Evolutionary conservation across 345 rosid genomes (phyloP).

Genomic region (Murraya paniculata): DNA sequence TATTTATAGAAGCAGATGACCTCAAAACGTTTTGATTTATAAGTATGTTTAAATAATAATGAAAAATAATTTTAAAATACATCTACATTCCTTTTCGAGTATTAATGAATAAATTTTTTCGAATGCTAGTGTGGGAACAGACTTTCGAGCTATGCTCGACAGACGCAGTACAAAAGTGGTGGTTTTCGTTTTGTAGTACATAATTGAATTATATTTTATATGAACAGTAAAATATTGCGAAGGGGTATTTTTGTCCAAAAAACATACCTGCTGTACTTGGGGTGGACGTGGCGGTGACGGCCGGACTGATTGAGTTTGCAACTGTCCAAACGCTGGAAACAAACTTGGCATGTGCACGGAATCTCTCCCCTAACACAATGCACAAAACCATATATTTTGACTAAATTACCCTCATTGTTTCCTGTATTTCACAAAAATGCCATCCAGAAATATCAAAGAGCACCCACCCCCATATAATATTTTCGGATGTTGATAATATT

Average conservation of each 20-base stretch:
- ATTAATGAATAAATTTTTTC: no score
- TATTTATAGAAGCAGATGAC: no score
- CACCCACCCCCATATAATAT: neutral
- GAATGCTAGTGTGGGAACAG: no score
- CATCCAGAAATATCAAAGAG: neutral
- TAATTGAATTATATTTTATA: no score
- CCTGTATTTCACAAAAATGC: neutral
- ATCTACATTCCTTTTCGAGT: no score
- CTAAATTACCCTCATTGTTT: constrained; percentile 15
- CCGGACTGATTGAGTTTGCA: constrained; percentile 45
- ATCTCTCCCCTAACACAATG: constrained; percentile 50
- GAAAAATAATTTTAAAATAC: no score
- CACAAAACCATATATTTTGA: constrained; percentile 7
- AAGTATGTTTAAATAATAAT: no score
- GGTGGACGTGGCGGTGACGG: constrained; percentile 38
- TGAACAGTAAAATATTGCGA: no score
- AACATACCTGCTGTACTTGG: constrained; percentile 43
- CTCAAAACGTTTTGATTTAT: no score
- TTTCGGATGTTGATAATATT: neutral
- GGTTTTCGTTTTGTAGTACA: no score
- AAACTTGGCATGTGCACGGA: constrained; percentile 55
- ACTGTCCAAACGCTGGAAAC: constrained; percentile 63
- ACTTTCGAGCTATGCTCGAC: no score
- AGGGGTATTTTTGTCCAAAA: constrained; percentile 16
- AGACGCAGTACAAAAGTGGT: no score